A percentile compares a stretch with the other conserved stretches of the same genome.
Conservation (phyloP, 495 filamentous ascomycete species). For the Penicillium fimorum region DNA sequence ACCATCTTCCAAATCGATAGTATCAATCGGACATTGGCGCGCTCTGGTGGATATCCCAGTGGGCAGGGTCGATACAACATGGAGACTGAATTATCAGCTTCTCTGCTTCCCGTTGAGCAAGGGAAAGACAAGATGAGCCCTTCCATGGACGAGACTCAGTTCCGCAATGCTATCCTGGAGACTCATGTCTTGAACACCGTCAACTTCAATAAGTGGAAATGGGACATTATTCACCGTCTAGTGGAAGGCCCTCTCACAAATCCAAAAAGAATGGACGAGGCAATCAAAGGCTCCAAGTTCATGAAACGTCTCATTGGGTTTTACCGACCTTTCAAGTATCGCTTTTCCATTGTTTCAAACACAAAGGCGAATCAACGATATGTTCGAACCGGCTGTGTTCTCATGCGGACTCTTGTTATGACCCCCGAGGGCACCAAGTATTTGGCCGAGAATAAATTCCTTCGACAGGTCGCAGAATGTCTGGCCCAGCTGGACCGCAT, state of each 20-base stretch:
- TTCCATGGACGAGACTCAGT: slow-evolving; percentile 82
- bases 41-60: slow-evolving; percentile 56
- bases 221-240: slow-evolving; percentile 84
- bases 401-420: slow-evolving; percentile 82
- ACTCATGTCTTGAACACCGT: slow-evolving; percentile 80
- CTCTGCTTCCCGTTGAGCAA: slow-evolving; percentile 53
- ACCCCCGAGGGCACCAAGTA: slow-evolving; percentile 80
- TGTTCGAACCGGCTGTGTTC: slow-evolving; percentile 79
- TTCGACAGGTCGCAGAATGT: slow-evolving; percentile 92
- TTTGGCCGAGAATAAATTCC: slow-evolving; percentile 84
- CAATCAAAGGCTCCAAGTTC: slow-evolving; percentile 92
- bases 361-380: slow-evolving; percentile 93
- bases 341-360: slow-evolving; percentile 81
- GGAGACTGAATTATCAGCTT: slow-evolving; percentile 47
- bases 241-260: slow-evolving; percentile 94
- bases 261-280: slow-evolving; percentile 87
- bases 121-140: slow-evolving; percentile 69
- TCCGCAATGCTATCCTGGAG: slow-evolving; percentile 81
- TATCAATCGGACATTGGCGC: slow-evolving; percentile 88
- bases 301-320: slow-evolving; percentile 92
- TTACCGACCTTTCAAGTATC: slow-evolving; percentile 94
- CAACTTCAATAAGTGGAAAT: slow-evolving; percentile 93
- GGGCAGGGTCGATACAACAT: slow-evolving; percentile 42
- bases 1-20: slow-evolving; percentile 97
- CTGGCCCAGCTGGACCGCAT: slow-evolving; percentile 89